Percentiles rank a stretch among this genome's conserved stretches.
Conservation (phyloP, 2,329 filamentous ascomycete species). For the Aspergillus fischeri region DNA sequence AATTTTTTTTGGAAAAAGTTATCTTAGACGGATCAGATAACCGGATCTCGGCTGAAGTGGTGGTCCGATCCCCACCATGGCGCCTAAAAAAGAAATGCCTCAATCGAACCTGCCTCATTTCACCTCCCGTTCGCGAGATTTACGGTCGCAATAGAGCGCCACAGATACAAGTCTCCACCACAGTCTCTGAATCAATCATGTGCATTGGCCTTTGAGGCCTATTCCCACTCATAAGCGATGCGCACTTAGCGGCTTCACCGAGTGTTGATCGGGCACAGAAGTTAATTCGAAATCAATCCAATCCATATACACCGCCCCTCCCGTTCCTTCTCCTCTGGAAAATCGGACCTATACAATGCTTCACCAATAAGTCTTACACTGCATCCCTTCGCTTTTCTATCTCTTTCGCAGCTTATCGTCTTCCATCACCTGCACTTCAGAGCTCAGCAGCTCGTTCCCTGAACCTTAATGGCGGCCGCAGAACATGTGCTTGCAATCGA, state of each 20-base stretch:
- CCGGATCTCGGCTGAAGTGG: conserved; percentile 34
- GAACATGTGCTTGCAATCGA: conserved; percentile 35
- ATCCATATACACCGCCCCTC: conserved; percentile 3
- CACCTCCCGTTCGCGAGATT: conserved; percentile 1
- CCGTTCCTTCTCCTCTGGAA: conserved; percentile 3
- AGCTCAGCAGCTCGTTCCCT: conserved; percentile 5
- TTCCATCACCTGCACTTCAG: conserved; percentile 1
- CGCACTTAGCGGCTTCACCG: conserved; percentile 11
- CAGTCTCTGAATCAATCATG: conserved; percentile 13
- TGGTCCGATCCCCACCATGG: conserved; percentile 7
- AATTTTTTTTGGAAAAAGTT: conserved; percentile 22
- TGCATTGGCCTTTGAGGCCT: conserved; percentile 14
- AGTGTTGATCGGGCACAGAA: conserved; percentile 16
- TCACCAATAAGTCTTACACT: conserved; percentile 16
- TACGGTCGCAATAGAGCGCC: conserved; percentile 3
- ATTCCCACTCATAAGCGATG: conserved; percentile 17
- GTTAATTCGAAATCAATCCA: conserved; percentile 8
- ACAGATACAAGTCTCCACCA: conserved; percentile 13
- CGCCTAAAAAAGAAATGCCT: background rate
- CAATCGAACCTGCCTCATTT: background rate
- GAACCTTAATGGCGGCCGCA: conserved; percentile 33
- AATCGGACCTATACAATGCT: conserved; percentile 23
- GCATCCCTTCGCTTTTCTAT: conserved; percentile 1
- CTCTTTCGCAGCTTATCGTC: conserved; percentile 1
- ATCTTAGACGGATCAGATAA: conserved; percentile 44